Percentiles rank a stretch among this genome's conserved stretches.
Evolutionary conservation across 1,284 basidiomycete species (phyloP).

Genomic region (Tylopilus sp.): DNA sequence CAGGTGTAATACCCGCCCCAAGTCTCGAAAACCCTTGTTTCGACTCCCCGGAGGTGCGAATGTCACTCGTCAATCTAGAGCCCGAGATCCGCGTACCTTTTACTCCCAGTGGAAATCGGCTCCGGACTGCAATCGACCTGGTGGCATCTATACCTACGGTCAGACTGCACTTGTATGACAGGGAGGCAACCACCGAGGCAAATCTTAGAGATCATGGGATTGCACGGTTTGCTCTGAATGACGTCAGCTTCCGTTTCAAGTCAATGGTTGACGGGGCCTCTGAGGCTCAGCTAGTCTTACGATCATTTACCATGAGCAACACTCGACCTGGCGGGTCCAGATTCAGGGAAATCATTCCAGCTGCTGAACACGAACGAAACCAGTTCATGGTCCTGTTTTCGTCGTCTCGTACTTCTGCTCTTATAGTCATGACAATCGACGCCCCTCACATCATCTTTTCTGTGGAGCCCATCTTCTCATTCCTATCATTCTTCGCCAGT

Average conservation of each 20-base stretch:
- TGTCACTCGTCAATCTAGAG: slow-evolving; percentile 43
- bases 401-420: slow-evolving; percentile 63
- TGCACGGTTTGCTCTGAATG: slow-evolving; percentile 80
- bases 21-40: slow-evolving; percentile 5
- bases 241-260: slow-evolving; percentile 80
- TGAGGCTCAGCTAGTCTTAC: slow-evolving; percentile 85
- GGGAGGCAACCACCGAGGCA: slow-evolving; percentile 53
- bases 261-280: slow-evolving; percentile 78
- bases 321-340: slow-evolving; percentile 79
- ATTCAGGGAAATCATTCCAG: slow-evolving; percentile 95
- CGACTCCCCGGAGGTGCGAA: slow-evolving; percentile 6
- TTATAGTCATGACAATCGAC: slow-evolving; percentile 87
- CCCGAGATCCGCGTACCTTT: slow-evolving; percentile 49
- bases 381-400: slow-evolving; percentile 96
- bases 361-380: slow-evolving; percentile 84
- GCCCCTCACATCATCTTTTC: slow-evolving; percentile 94
- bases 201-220: slow-evolving; percentile 80
- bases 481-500: slow-evolving; percentile 82
- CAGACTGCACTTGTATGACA: slow-evolving; percentile 91
- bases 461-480: slow-evolving; percentile 86
- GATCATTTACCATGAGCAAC: slow-evolving; percentile 90
- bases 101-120: slow-evolving; percentile 28
- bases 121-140: slow-evolving; percentile 73
- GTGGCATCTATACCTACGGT: slow-evolving; percentile 73
- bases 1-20: slow-evolving; percentile 15